Evolutionary conservation across 495 filamentous ascomycete genomes (phyloP), one percentile per base, ranked within the genome.

Genomic region (Hypoxylon subgilvum): DNA sequence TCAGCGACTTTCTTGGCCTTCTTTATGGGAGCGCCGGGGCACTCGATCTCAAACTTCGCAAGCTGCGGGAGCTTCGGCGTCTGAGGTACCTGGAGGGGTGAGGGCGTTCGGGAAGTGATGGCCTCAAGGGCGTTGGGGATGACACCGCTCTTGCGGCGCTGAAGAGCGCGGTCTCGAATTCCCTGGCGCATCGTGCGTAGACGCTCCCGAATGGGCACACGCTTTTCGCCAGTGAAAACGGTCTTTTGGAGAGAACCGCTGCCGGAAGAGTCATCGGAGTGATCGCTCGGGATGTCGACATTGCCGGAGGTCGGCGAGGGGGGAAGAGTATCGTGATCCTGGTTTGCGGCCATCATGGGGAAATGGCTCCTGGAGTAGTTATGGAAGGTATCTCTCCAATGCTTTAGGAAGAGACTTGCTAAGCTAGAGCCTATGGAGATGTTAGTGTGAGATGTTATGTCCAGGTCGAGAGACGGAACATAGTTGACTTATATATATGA

Each of bases 221-320:
- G 48, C 35, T 27, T 12, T 14, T 53, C 57, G 8, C 57, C 57
- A 0, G 57, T 61, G 35, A 44, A 42, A n/a, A 54, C 30, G 0
- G 19, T 14, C 22, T 46, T 23, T 22, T 10, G 23, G 4, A 4
- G 16, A 14, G 4, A 4, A 3, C 3, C n/a, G n/a, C 4, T 17
- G 34, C 13, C 4, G 22, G 10, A n/a, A 4, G 19, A 18, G 9
- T 28, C 17, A 12, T 43, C 27, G 19, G 7, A 7, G 28, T 5
- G 6, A 8, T 1, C 1, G 8, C 10, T 18, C 27, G 27, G 10
- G 46, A 39, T 39, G 13, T 19, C 28, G 10, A 27, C 6, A 30
- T 17, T 50, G 23, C 44, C 18, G 6, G 7, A 16, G 10, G 12
- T 12, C 14, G 46, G 22, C 21, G 12, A 13, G 7, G 34, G 34